phyloP scores from a whole-genome alignment of 495 filamentous ascomycete species.

The Pseudomonodictys pantanalensis region DNA sequence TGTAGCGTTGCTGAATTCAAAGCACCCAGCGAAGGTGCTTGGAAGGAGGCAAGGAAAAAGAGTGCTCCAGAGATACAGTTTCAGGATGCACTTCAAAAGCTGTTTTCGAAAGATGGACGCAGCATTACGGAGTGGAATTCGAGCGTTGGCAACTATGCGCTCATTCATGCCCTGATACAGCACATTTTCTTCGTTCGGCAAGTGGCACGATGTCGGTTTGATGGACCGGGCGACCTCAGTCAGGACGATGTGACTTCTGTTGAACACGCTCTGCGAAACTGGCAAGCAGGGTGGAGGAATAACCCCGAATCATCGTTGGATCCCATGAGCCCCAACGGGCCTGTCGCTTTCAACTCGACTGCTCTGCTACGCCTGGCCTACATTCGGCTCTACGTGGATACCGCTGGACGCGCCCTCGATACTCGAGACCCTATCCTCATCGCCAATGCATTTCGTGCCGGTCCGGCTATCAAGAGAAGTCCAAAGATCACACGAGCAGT shows the following conservation, averaged over 20 bases:
- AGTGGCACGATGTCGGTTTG: slow-evolving; percentile 23
- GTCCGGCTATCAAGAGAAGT: slow-evolving; percentile 57
- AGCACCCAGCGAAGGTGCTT: slow-evolving; percentile 45
- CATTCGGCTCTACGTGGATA: slow-evolving; percentile 63
- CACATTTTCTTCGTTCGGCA: slow-evolving; percentile 63
- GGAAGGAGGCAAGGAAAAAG: slow-evolving; percentile 50
- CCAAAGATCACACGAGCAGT: slow-evolving; percentile 58
- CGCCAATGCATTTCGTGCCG: slow-evolving; percentile 56
- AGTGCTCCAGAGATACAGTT: slow-evolving; percentile 44
- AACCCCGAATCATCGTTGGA: slow-evolving; percentile 54
- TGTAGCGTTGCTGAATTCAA: slow-evolving; percentile 53
- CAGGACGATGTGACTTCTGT: slow-evolving; percentile 16
- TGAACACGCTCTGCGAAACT: slow-evolving; percentile 53
- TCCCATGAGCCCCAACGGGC: slow-evolving; percentile 53
- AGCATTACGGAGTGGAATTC: slow-evolving; percentile 46
- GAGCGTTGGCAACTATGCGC: slow-evolving; percentile 63
- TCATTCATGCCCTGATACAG: slow-evolving; percentile 67
- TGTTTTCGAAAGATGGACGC: slow-evolving; percentile 51
- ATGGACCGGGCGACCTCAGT: slow-evolving; percentile 21
- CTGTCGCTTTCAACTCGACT: slow-evolving; percentile 65
- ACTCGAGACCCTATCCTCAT: slow-evolving; percentile 61
- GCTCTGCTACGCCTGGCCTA: slow-evolving; percentile 64
- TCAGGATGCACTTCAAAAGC: slow-evolving; percentile 49
- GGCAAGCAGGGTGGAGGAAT: slow-evolving; percentile 61
- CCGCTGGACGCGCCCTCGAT: slow-evolving; percentile 57